Conservation (phyloP, 306 rosid genomes). For the Neltuma alba region DNA sequence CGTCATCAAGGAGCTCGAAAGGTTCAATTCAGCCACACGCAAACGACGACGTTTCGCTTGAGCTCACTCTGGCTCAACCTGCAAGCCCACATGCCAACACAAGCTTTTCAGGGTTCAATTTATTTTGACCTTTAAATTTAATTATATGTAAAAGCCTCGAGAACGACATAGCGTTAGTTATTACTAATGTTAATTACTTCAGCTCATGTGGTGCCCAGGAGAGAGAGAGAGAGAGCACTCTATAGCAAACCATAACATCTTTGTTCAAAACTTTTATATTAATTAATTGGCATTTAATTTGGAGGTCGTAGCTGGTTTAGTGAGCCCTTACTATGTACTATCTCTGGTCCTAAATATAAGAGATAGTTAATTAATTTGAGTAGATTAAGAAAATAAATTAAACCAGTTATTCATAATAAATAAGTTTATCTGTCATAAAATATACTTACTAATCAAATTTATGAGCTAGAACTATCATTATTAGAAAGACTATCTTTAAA, state of each 20-base stretch:
- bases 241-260: not conserved
- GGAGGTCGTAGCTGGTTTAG: too few species aligned
- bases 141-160: not conserved
- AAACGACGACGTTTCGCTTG: conserved; percentile 56
- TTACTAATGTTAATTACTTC: not conserved
- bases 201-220: not conserved
- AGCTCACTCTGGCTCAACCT: conserved; percentile 56
- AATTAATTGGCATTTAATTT: too few species aligned
- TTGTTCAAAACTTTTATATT: not conserved
- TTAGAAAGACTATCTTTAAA: too few species aligned
- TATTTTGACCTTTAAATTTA: not conserved
- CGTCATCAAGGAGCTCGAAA: conserved; percentile 43
- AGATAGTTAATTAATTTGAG: too few species aligned
- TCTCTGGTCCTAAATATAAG: too few species aligned
- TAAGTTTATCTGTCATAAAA: too few species aligned
- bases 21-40: conserved; percentile 18
- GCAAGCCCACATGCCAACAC: not conserved
- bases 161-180: not conserved
- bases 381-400: too few species aligned
- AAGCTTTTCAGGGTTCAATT: not conserved
- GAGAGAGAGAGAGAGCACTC: not conserved
- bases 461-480: too few species aligned
- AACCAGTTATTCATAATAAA: too few species aligned
- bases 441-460: too few species aligned
- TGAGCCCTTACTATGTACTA: too few species aligned